A percentile compares a stretch with the other conserved stretches of the same genome.
phyloP scores from a whole-genome alignment of 192 early-diverging fungal species.

The Kickxella alabastrina region DNA sequence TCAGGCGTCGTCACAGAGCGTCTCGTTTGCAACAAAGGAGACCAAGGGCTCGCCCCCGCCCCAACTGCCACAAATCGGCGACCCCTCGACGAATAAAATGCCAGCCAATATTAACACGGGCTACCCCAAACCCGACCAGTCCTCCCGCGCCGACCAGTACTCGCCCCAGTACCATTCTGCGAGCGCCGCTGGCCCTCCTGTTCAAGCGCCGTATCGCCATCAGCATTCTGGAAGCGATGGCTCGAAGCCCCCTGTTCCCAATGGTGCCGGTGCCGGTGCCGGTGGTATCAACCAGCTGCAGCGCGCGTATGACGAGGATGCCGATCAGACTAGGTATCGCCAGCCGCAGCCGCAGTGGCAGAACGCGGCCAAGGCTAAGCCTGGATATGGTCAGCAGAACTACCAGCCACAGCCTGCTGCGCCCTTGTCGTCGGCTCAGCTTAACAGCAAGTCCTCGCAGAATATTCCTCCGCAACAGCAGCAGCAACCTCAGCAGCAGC shows the following conservation, averaged over 20 bases:
- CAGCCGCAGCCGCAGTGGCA: conserved; percentile 38
- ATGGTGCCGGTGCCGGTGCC: too few species aligned
- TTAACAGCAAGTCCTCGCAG: conserved; percentile 18
- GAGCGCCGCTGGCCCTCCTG: conserved; percentile 7
- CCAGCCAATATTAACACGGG: conserved; percentile 33
- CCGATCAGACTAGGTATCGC: conserved; percentile 43
- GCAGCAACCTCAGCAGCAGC: conserved; percentile 10
- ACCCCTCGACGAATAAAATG: conserved; percentile 24
- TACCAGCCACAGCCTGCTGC: conserved; percentile 13
- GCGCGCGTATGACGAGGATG: conserved; percentile 41
- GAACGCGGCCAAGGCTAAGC: conserved; percentile 39
- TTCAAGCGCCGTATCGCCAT: conserved; percentile 46
- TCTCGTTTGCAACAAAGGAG: conserved; percentile 14
- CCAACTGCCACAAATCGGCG: conserved; percentile 47
- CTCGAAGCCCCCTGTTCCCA: conserved; percentile 6
- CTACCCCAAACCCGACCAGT: conserved; percentile 19
- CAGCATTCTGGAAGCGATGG: conserved; percentile 47
- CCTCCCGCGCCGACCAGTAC: conserved; percentile 26
- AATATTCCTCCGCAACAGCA: conserved; percentile 14
- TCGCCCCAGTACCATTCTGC: conserved; percentile 31
- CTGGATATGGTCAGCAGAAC: conserved; percentile 25
- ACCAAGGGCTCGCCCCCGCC: conserved; percentile 33
- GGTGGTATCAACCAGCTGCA: conserved; percentile 21
- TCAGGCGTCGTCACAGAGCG: conserved; percentile 6
- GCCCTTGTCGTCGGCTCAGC: conserved; percentile 2